Conservation (phyloP, 108 stramenopile species). For the Thalassiosira profunda region DNA sequence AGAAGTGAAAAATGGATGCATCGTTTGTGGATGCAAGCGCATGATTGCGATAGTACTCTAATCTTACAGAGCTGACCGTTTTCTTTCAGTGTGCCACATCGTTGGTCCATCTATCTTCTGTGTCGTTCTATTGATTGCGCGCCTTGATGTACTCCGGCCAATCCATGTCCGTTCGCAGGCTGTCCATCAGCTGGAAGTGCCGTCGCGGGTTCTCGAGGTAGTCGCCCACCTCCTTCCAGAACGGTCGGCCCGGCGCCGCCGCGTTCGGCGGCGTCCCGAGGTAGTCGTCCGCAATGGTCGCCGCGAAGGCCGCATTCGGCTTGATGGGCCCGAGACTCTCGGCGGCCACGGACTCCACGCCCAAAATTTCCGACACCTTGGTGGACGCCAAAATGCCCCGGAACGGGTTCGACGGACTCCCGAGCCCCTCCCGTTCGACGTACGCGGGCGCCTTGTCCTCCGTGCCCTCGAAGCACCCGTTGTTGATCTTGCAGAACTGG, state of each 20-base stretch:
- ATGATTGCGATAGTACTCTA: too few species aligned
- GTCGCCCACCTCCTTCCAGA: slow-evolving; percentile 92
- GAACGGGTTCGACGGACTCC: slow-evolving; percentile 69
- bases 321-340: slow-evolving; percentile 61
- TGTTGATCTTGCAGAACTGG: slow-evolving; percentile 92
- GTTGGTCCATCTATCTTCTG: too few species aligned
- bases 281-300: slow-evolving; percentile 28
- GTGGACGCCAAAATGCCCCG: slow-evolving; percentile 88
- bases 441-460: not conserved
- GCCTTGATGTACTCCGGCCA: slow-evolving; percentile 84
- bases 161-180: slow-evolving; percentile 71
- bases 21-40: too few species aligned
- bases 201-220: slow-evolving; percentile 89
- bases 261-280: slow-evolving; percentile 11
- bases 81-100: too few species aligned
- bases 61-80: too few species aligned
- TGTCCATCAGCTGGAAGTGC: slow-evolving; percentile 86
- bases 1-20: too few species aligned
- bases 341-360: slow-evolving; percentile 91
- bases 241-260: slow-evolving; percentile 44
- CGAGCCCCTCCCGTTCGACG: slow-evolving; percentile 43
- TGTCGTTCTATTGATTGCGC: too few species aligned
- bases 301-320: slow-evolving; percentile 4
- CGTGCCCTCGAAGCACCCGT: slow-evolving; percentile 77
- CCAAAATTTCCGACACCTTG: slow-evolving; percentile 82